Evolutionary conservation across 1,284 basidiomycete genomes (phyloP).

Genomic region (Schizophyllum amplum): DNA sequence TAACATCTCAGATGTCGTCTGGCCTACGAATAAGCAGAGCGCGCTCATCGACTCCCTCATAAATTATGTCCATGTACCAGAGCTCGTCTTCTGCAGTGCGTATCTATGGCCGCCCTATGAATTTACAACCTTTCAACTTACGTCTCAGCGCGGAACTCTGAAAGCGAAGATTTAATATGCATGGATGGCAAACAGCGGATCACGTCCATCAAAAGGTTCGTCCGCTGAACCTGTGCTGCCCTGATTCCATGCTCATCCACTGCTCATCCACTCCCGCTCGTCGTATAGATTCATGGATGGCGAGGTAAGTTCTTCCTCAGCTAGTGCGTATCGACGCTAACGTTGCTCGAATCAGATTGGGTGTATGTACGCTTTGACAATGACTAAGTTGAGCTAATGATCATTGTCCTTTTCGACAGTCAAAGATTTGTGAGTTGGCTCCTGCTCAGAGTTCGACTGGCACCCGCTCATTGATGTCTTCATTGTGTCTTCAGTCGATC

Average conservation of each 20-base stretch:
- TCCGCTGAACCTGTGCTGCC: not conserved
- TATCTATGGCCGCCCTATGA: not conserved
- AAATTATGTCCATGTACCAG: conserved; percentile 67
- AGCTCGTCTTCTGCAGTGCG: conserved; percentile 64
- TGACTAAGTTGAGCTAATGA: too few species aligned
- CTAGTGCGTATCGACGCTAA: not conserved
- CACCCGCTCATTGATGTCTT: not conserved
- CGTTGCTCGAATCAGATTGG: not conserved
- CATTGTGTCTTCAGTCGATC: not conserved
- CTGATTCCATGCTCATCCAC: too few species aligned
- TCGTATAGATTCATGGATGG: not conserved
- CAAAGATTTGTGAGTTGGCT: conserved; percentile 43
- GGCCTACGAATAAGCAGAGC: conserved; percentile 61
- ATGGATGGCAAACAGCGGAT: conserved; percentile 77
- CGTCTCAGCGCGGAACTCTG: conserved; percentile 47
- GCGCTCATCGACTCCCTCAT: conserved; percentile 65
- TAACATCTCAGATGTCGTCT: conserved; percentile 52
- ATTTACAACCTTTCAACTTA: not conserved
- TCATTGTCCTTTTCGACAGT: conserved; percentile 26
- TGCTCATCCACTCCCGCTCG: not conserved
- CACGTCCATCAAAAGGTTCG: conserved; percentile 57
- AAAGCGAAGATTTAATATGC: conserved; percentile 53
- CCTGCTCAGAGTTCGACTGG: too few species aligned
- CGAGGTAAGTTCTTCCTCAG: not conserved
- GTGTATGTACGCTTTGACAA: not conserved